These are phyloP conservation scores for Talaromyces trachyspermus DNA, from an alignment of 495 filamentous ascomycete genomes.

Conservation along the genomic window DNA sequence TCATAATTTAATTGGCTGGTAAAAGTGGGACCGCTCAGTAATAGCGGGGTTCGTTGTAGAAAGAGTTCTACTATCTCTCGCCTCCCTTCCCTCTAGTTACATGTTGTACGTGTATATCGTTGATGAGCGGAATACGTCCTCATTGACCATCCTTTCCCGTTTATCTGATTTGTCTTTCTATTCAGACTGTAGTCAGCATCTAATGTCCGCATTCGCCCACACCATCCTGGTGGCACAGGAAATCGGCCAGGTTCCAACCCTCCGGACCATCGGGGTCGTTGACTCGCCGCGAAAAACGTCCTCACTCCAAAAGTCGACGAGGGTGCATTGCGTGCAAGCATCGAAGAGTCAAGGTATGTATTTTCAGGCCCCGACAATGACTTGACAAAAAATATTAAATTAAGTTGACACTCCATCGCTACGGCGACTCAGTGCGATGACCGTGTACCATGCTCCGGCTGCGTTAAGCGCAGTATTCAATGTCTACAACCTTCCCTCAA, in stretches of 20 bases:
- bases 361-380: background rate
- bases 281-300: background rate
- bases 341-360: constrained; percentile 27
- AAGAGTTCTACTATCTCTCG: too few relatives aligned
- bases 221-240: background rate
- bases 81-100: too few relatives aligned
- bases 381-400: too few relatives aligned
- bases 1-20: too few relatives aligned
- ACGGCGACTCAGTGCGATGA: background rate
- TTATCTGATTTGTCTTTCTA: too few relatives aligned
- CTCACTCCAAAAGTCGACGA: constrained; percentile 26
- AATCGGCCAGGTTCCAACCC: background rate
- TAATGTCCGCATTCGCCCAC: constrained; percentile 1
- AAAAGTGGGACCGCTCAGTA: too few relatives aligned
- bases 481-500: background rate
- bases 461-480: background rate
- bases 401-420: too few relatives aligned
- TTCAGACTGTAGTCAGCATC: background rate
- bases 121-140: too few relatives aligned
- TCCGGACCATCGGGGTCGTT: background rate
- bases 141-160: background rate
- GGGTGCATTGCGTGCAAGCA: constrained; percentile 33
- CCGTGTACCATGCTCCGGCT: background rate
- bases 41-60: too few relatives aligned
- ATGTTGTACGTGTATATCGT: too few relatives aligned